Evolutionary conservation across 441 rosid genomes (phyloP).

Genomic region (Pelargonium cotyledonis): DNA sequence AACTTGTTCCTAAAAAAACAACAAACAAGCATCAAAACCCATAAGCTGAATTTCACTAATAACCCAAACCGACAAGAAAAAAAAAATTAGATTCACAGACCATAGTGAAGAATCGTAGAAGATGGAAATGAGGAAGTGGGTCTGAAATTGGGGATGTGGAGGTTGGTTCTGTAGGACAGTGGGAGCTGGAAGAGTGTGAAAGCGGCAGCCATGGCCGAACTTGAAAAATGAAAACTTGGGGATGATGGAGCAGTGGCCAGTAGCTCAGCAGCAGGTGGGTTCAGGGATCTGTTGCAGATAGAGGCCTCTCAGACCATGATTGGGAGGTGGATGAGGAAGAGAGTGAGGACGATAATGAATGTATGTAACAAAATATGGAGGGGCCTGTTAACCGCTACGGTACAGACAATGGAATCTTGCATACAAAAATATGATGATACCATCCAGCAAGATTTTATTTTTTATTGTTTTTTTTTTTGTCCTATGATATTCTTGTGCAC

Average conservation of each 20-base stretch:
- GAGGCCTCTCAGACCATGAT: background rate
- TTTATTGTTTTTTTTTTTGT: no score
- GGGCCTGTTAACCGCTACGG: background rate
- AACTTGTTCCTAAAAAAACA: constrained; percentile 21
- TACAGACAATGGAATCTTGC: constrained; percentile 3
- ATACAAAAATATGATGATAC: background rate
- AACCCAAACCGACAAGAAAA: background rate
- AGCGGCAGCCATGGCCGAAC: constrained; percentile 32
- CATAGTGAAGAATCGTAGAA: background rate
- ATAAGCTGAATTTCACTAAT: background rate
- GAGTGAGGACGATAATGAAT: background rate
- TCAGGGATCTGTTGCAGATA: background rate
- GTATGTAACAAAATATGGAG: background rate
- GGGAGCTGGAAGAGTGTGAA: constrained; percentile 26
- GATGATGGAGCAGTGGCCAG: background rate
- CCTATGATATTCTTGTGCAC: no score
- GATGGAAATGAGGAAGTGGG: constrained; percentile 16
- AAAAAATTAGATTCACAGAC: constrained; percentile 4
- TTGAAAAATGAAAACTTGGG: background rate
- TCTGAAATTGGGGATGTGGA: constrained; percentile 18
- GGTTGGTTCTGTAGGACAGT: constrained; percentile 13
- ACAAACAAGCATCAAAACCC: background rate
- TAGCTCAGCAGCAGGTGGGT: background rate
- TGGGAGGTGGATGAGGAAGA: no score
- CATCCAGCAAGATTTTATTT: background rate